Base-by-base conservation (phyloP, 1,139 yeast species). In the Wickerhamiella pararugosa region DNA sequence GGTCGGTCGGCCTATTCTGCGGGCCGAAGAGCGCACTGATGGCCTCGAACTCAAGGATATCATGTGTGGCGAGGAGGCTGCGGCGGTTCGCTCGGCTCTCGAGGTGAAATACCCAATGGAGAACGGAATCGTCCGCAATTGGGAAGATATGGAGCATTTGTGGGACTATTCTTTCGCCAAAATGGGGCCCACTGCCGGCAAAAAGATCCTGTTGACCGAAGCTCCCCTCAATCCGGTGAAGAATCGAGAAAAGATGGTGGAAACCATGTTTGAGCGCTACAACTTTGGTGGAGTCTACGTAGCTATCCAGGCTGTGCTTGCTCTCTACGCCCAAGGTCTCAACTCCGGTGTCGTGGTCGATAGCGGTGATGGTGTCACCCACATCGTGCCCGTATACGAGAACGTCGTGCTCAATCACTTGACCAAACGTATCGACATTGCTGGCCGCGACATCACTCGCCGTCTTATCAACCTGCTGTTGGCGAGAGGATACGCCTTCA, bases 341-440 rank as follows among this genome's bases (percentile, higher is more conserved):
- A 79, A 93, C 33, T 82, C 95, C 0, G 98, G 98, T 53, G 98
- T 90, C n/a, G 98, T 90, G 44, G 97, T 90, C 29, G 98, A 90
- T 62, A 84, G 96, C 3, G 87, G 90, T 56, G 90, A 79, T 56
- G 90, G 90, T 66, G 99, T 90, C 39, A 90, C 98, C 7, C 98
- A 90, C 60, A 80, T 90, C 63, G 97, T 90, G 29, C 98, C 98
- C 10, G 98, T 90, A 36, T 92, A 90, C 62, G 98, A 90, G 63
- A 80, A 94, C 4, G 94, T 84, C 39, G 98, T 90, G 28, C 73
- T 90, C 60, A 90, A 84, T 61, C 97, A 92, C 61, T 71, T 86
- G 56, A 90, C 96, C 6, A 76, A 79, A 57, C 76, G 98, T 60
- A 70, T 90, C 55, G 96, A 92, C 61, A 94, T 90, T 48, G 99